phyloP scores from a whole-genome alignment of 768 basidiomycete genomes.

The Rhodotorula diobovata region DNA sequence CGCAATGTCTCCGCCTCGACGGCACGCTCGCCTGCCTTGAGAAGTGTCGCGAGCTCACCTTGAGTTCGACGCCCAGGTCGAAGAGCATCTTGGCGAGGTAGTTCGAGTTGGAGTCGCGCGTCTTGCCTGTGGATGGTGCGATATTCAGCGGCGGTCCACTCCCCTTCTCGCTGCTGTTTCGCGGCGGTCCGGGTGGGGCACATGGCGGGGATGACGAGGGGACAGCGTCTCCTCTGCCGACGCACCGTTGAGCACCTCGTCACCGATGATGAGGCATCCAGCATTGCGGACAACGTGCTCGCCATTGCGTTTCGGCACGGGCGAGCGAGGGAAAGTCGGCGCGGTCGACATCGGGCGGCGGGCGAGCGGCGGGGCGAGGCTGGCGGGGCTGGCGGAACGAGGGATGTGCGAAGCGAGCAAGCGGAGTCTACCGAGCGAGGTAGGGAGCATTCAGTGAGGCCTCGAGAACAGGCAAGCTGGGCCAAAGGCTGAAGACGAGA shows the following conservation, averaged over 20 bases:
- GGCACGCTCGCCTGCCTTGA: not conserved
- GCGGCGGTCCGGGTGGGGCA: not conserved
- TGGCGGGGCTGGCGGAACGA: not conserved
- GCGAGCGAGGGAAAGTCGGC: not conserved
- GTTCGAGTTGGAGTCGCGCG: conserved; percentile 67
- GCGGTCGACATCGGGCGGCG: not conserved
- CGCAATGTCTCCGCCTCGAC: conserved; percentile 19
- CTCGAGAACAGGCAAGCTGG: not conserved
- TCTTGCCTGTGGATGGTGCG: conserved; percentile 18
- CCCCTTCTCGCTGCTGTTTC: too few relatives aligned
- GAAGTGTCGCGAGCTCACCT: conserved; percentile 39
- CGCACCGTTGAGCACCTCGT: conserved; percentile 86
- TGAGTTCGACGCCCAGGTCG: conserved; percentile 77
- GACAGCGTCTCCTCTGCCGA: too few relatives aligned
- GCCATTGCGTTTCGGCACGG: not conserved
- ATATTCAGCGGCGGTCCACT: not conserved
- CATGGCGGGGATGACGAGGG: too few relatives aligned
- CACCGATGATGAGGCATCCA: conserved; percentile 48
- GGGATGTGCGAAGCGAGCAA: not conserved
- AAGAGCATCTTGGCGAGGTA: conserved; percentile 77
- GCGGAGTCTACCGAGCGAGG: not conserved
- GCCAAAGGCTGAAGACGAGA: not conserved
- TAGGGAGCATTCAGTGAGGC: not conserved
- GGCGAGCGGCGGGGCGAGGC: too few relatives aligned
- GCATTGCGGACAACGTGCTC: conserved; percentile 42